A percentile compares a stretch with the other conserved stretches of the same genome.
phyloP scores from a whole-genome alignment of 441 rosid species.

The Gossypium aridum region DNA sequence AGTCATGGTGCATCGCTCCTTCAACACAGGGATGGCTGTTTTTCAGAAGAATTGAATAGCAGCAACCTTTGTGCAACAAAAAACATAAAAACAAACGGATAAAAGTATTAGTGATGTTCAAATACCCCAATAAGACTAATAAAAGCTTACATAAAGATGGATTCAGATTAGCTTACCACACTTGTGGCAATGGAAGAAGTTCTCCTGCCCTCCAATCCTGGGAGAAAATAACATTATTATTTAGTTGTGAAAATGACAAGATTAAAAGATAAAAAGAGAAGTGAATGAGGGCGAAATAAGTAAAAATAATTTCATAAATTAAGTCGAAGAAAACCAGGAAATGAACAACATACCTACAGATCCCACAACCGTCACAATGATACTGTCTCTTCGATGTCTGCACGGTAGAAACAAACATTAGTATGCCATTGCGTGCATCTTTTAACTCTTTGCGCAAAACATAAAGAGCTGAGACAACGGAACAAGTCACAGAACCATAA shows the following conservation, averaged over 20 bases:
- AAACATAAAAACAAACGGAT: background rate
- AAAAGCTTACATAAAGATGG: background rate
- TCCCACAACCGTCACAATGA: slow-evolving; percentile 87
- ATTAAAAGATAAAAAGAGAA: background rate
- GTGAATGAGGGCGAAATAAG: background rate
- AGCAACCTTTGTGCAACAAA: slow-evolving; percentile 49
- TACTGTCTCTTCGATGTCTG: slow-evolving; percentile 77
- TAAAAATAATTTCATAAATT: background rate
- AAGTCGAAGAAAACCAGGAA: background rate
- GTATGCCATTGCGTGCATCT: background rate
- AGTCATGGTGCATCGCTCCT: slow-evolving; percentile 94
- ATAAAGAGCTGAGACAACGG: background rate
- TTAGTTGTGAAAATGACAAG: background rate
- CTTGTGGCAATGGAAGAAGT: slow-evolving; percentile 84
- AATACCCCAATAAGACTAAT: background rate
- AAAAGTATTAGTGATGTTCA: background rate
- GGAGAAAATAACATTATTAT: background rate
- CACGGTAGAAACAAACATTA: slow-evolving; percentile 13
- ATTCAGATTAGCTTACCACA: slow-evolving; percentile 52
- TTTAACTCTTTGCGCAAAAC: background rate
- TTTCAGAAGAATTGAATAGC: slow-evolving; percentile 61
- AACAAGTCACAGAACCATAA: background rate
- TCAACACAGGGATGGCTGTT: slow-evolving; percentile 81
- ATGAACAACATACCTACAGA: slow-evolving; percentile 60
- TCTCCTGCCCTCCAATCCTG: slow-evolving; percentile 79